These are phyloP conservation scores for Vinca minor DNA, from an alignment of 257 asterid species.

Conservation along the genomic window DNA sequence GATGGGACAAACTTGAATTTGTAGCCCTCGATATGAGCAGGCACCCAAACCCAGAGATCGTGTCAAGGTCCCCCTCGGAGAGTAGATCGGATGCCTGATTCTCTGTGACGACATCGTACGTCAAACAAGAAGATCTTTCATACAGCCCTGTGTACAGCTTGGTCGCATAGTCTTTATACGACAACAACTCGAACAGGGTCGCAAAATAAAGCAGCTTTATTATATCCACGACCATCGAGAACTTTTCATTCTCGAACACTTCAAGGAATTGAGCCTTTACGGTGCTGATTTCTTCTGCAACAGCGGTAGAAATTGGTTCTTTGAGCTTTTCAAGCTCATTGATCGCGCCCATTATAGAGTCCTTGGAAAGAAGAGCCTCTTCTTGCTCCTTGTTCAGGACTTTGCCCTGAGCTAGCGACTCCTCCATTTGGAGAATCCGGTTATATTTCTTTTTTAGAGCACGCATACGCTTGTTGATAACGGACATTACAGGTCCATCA, in stretches of 20 bases:
- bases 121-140: conserved; percentile 60
- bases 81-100: conserved; percentile 45
- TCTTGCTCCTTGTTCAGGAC: conserved; percentile 67
- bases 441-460: conserved; percentile 57
- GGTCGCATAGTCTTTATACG: conserved; percentile 3
- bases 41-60: conserved; percentile 48
- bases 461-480: conserved; percentile 71
- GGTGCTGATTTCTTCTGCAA: conserved; percentile 42
- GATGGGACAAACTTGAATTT: conserved; percentile 51
- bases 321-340: conserved; percentile 75
- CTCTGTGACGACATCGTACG: conserved; percentile 57
- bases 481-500: conserved; percentile 52
- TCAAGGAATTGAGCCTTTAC: not conserved
- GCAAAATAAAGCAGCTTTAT: conserved; percentile 52
- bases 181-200: conserved; percentile 43
- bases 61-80: conserved; percentile 58
- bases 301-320: conserved; percentile 45
- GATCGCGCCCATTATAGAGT: conserved; percentile 40
- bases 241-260: conserved; percentile 5
- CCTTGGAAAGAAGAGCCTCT: conserved; percentile 55
- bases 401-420: conserved; percentile 46
- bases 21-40: conserved; percentile 49
- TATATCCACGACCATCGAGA: conserved; percentile 38
- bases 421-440: conserved; percentile 70
- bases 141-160: conserved; percentile 32